phyloP scores from a whole-genome alignment of 192 early-diverging fungal genomes.

The Coemansia javaensis region DNA sequence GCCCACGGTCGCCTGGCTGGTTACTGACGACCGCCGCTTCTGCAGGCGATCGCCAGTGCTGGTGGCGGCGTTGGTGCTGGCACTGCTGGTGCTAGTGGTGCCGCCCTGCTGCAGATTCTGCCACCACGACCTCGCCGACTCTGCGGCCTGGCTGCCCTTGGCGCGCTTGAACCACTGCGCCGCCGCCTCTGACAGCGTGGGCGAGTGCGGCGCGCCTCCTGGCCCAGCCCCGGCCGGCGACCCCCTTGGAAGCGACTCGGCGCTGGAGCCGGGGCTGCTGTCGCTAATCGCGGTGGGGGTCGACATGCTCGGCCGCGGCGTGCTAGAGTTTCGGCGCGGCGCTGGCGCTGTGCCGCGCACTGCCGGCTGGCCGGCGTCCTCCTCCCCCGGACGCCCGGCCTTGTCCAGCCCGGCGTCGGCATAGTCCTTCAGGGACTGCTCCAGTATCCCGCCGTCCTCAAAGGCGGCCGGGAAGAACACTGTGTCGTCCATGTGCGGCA shows the following conservation, averaged over 20 bases:
- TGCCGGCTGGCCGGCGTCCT: too few species aligned
- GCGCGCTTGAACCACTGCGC: constrained; percentile 37
- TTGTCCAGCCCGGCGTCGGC: constrained; percentile 16
- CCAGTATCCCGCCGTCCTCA: constrained; percentile 58
- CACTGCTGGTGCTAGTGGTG: neutral
- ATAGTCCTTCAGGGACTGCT: constrained; percentile 38
- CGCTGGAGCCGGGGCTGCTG: constrained; percentile 12
- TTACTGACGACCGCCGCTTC: too few species aligned
- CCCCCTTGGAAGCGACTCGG: constrained; percentile 2
- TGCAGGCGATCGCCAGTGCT: neutral
- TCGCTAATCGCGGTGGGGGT: constrained; percentile 15
- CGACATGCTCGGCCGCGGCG: constrained; percentile 4
- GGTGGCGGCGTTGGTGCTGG: too few species aligned
- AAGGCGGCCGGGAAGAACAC: constrained; percentile 62
- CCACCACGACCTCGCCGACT: constrained; percentile 49
- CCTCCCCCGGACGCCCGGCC: too few species aligned
- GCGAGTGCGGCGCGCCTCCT: constrained; percentile 3
- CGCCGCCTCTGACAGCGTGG: constrained; percentile 24
- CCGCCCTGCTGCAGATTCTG: constrained; percentile 31
- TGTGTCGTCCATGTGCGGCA: constrained; percentile 88
- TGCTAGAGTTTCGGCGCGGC: neutral
- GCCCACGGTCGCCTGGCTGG: too few species aligned
- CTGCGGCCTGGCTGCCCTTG: constrained; percentile 43
- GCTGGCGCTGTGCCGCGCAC: too few species aligned
- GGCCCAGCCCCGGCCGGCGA: constrained; percentile 5